Conservation (phyloP, 2,329 filamentous ascomycete genomes). For the Arthrocladium fulminans region DNA sequence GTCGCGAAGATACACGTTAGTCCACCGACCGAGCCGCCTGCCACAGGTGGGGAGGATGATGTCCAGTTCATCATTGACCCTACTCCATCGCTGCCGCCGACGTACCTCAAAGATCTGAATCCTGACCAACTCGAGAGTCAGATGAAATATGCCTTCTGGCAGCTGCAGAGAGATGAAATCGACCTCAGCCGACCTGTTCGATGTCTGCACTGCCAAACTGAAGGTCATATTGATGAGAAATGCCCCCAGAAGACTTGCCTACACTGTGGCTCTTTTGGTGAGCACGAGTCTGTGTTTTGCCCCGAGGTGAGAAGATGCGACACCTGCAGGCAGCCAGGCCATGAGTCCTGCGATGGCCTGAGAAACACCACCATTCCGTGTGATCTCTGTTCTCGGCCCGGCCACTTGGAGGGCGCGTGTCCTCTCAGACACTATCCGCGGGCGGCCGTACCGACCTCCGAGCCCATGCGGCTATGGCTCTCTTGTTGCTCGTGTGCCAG, state of each 20-base stretch:
- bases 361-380: slow-evolving; percentile 51
- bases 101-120: slow-evolving; percentile 27
- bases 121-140: slow-evolving; percentile 33
- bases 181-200: slow-evolving; percentile 34
- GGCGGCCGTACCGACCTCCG: slow-evolving; percentile 16
- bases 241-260: slow-evolving; percentile 37
- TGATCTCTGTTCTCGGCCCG: slow-evolving; percentile 47
- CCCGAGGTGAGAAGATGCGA: slow-evolving; percentile 34
- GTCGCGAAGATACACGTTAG: slow-evolving; percentile 10
- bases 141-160: slow-evolving; percentile 33
- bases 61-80: not conserved
- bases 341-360: slow-evolving; percentile 53
- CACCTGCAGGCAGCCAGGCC: slow-evolving; percentile 57
- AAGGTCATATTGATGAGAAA: slow-evolving; percentile 35
- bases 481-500: slow-evolving; percentile 38
- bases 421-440: slow-evolving; percentile 43
- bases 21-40: not conserved
- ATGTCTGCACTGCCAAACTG: slow-evolving; percentile 35
- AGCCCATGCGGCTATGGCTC: slow-evolving; percentile 33
- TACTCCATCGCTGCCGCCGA: not conserved
- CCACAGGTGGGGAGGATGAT: not conserved
- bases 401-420: slow-evolving; percentile 54
- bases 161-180: slow-evolving; percentile 30
- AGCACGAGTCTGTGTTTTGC: slow-evolving; percentile 34
- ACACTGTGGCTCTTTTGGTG: slow-evolving; percentile 35